These are phyloP conservation scores for Turritis glabra DNA, from an alignment of 345 rosid species.

Conservation along the genomic window DNA sequence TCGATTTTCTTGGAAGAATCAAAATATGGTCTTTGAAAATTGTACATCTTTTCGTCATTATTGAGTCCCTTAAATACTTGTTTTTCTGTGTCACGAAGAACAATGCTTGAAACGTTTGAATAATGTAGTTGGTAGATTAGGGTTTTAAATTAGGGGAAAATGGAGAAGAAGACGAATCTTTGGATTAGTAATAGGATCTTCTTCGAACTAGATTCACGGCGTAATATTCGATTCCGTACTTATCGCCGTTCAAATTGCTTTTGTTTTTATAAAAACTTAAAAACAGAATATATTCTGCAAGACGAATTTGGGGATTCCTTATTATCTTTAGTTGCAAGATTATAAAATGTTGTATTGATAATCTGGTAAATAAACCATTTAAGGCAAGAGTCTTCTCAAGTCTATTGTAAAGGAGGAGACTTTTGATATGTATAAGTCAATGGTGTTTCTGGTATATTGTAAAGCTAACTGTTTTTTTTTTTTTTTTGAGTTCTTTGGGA, in stretches of 20 bases:
- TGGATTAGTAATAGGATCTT: background rate
- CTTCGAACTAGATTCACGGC: constrained; percentile 31
- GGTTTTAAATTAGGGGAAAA: background rate
- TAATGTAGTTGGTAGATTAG: constrained; percentile 28
- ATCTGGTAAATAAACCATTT: background rate
- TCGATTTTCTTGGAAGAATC: background rate
- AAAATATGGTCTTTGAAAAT: background rate
- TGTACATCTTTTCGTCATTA: background rate
- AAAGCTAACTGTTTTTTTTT: background rate
- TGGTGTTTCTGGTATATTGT: background rate
- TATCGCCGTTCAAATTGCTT: constrained; percentile 18
- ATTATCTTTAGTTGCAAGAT: background rate
- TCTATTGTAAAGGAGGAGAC: constrained; percentile 14
- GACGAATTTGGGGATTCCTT: constrained; percentile 10
- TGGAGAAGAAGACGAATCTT: background rate
- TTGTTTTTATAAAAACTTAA: background rate
- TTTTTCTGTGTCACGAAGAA: background rate
- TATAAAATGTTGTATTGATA: background rate
- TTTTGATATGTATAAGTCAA: constrained; percentile 16
- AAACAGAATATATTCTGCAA: constrained; percentile 16
- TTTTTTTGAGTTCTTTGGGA: background rate
- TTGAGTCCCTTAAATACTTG: background rate
- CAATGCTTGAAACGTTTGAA: background rate
- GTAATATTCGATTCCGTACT: constrained; percentile 24
- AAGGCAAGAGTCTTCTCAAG: constrained; percentile 10